phyloP scores from a whole-genome alignment of 345 rosid species.

The Lepidium africanum region DNA sequence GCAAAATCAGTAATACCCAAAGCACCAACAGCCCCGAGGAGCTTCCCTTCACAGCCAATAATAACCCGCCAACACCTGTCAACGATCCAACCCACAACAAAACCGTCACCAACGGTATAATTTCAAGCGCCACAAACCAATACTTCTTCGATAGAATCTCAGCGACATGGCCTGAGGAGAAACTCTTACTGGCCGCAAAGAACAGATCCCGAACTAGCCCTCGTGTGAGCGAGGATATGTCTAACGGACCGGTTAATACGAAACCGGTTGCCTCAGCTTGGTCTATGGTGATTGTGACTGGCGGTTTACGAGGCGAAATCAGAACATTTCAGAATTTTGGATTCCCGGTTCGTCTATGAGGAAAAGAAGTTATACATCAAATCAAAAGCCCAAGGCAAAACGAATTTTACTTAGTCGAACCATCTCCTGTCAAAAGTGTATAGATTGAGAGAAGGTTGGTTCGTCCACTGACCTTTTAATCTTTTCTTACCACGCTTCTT shows the following conservation, averaged over 20 bases:
- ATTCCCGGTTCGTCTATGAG: conserved; percentile 57
- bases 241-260: conserved; percentile 32
- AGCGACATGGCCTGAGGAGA: conserved; percentile 92
- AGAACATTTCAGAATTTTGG: conserved; percentile 88
- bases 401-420: conserved; percentile 5
- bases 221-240: conserved; percentile 46
- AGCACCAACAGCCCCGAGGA: conserved; percentile 41
- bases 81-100: conserved; percentile 46
- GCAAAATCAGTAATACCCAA: conserved; percentile 40
- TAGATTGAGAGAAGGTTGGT: conserved; percentile 44
- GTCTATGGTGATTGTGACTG: conserved; percentile 88
- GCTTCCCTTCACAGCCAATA: conserved; percentile 44
- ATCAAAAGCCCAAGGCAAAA: conserved; percentile 10
- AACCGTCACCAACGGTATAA: conserved; percentile 50
- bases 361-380: conserved; percentile 8
- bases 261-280: conserved; percentile 51
- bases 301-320: conserved; percentile 79
- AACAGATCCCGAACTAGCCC: conserved; percentile 42
- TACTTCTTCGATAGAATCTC: conserved; percentile 89
- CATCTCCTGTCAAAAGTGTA: conserved; percentile 41
- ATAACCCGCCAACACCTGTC: conserved; percentile 85
- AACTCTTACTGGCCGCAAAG: conserved; percentile 42
- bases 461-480: background rate
- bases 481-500: conserved; percentile 29
- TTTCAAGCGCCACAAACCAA: conserved; percentile 73